A percentile compares a stretch with the other conserved stretches of the same genome.
phyloP scores from a whole-genome alignment of 75 land plant genomes.

The Isoetes taiwanensis region DNA sequence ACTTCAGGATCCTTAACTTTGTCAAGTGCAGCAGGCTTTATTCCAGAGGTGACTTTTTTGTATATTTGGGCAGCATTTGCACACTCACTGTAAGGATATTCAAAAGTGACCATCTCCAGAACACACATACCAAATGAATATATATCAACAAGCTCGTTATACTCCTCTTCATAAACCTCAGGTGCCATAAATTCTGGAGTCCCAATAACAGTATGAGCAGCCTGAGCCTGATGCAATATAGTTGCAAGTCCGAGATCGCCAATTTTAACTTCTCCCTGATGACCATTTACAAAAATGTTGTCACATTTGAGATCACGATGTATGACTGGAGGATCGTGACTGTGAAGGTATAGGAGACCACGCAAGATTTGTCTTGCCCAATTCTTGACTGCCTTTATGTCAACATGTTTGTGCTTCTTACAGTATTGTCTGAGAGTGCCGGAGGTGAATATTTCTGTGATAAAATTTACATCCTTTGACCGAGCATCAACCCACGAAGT shows the following conservation, averaged over 20 bases:
- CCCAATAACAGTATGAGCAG: constrained; percentile 73
- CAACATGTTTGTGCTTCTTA: constrained; percentile 56
- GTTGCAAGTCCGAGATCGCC: constrained; percentile 83
- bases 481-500: constrained; percentile 73
- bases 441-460: constrained; percentile 92
- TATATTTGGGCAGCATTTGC: constrained; percentile 1
- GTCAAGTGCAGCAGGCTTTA: neutral
- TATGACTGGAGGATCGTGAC: constrained; percentile 64
- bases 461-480: constrained; percentile 64
- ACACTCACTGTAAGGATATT: constrained; percentile 37
- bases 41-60: neutral
- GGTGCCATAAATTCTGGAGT: constrained; percentile 60
- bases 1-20: constrained; percentile 3
- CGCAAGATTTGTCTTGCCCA: constrained; percentile 67
- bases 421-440: constrained; percentile 84
- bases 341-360: constrained; percentile 70
- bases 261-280: constrained; percentile 75
- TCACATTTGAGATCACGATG: constrained; percentile 87
- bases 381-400: constrained; percentile 68
- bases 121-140: constrained; percentile 84
- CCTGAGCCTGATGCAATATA: constrained; percentile 57
- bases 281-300: constrained; percentile 76
- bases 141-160: constrained; percentile 57
- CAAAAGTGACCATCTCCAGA: constrained; percentile 75
- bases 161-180: constrained; percentile 2